Base-by-base conservation (phyloP, 2,329 filamentous ascomycete species). In the Cladorrhinum sp. region DNA sequence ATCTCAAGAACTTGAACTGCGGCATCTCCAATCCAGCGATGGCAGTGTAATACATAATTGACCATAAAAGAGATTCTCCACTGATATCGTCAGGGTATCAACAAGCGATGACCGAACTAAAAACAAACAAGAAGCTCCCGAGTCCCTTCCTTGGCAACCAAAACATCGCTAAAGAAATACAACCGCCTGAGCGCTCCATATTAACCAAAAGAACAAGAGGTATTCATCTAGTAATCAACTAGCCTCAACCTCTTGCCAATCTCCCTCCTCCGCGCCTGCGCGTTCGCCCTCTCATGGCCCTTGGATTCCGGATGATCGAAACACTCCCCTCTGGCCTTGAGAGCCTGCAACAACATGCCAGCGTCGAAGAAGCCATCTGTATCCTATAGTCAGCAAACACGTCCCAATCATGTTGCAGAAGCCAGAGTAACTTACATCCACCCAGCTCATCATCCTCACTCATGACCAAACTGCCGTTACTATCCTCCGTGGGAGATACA, bases 311-410 rank as follows among this genome's bases (percentile, higher is more conserved):
- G 78, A 2, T 76, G 69, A 57, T 85, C 81, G 5, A 78, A 73
- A 3, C 77, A 79, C 59, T 85, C 81, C 16, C 83, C 82, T 55
- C 88, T 84, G 2, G 88, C 88, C 72, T 93, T 93, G 60, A 96
- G 85, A 1, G 92, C 92, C 73, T 96, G 91, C 23, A 95, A 81
- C 4, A 97, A 84, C 92, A 97, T 96, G 13, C 93, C 93, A 0
- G 93, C 92, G 73, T 98, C 93, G 76, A 98, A 98, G 80, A 98
- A 97, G 29, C 93, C 93, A 79, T 97, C 93, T 96, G 71, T 68
- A 74, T 76, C 68, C 64, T 18, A 3, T 71, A 67, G 62, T 66
- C 25, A 50, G 55, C 36, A 27, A 57, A 57, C 13, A 58, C 18
- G 52, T 54, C 36, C 45, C 22, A 6, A 18, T 36, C 13, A 18